Evolutionary conservation across 257 asterid species (phyloP).

Genomic region (Plantago elongata): DNA sequence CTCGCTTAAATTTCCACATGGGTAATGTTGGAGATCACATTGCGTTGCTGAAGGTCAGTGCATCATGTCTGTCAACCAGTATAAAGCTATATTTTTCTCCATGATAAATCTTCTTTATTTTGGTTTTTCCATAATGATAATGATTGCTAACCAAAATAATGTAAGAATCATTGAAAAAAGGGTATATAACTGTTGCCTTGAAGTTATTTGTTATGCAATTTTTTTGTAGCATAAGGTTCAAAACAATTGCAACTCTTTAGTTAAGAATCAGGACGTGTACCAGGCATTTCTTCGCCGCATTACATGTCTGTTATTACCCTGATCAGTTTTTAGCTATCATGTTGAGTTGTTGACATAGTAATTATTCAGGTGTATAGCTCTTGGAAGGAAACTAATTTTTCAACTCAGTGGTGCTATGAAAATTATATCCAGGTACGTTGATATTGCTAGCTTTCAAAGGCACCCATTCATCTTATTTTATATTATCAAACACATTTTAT

Average conservation of each 20-base stretch:
- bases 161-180: constrained; percentile 4
- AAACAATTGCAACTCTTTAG: no score
- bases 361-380: constrained; percentile 64
- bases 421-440: constrained; percentile 71
- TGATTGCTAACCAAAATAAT: constrained; percentile 1
- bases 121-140: background rate
- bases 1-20: constrained; percentile 80
- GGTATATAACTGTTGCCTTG: background rate
- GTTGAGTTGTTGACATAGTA: no score
- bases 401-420: constrained; percentile 96
- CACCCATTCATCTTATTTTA: no score
- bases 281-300: no score
- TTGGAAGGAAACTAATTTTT: constrained; percentile 85
- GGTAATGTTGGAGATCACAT: constrained; percentile 97
- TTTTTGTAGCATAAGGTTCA: background rate
- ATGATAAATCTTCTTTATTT: background rate
- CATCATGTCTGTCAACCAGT: background rate
- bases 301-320: no score
- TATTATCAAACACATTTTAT: no score
- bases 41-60: constrained; percentile 71
- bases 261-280: no score
- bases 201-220: constrained; percentile 10
- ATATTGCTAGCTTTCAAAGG: background rate
- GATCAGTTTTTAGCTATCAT: no score
- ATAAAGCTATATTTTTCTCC: background rate